Base-by-base conservation (phyloP, 345 rosid species). In the Lumnitzera littorea region DNA sequence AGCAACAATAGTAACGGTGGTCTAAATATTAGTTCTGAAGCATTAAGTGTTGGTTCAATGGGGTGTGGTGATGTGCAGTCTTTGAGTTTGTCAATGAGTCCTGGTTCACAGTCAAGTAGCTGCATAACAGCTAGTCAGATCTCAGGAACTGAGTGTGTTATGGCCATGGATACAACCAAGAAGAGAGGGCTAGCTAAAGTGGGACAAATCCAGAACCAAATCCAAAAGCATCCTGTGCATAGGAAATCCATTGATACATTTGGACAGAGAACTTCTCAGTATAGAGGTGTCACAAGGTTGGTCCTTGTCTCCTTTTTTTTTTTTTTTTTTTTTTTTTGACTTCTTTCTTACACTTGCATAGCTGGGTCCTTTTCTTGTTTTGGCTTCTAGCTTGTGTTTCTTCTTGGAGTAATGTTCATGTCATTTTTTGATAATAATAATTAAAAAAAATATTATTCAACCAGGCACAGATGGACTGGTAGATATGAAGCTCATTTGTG, bases 401-500 rank as follows among this genome's bases (percentile, higher is more conserved):
- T 9, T 56, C 2, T 23, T 53, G 41, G 11, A 36, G 43, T 47
- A 59, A 41, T 15, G 16, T 11, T n/a, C 15, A 51, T 41, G 16
- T 41, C 10, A 20, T 53, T 56, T 64, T 15, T 61, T 15, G 48
- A 54, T 47, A 27, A 12, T 24, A 25, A 20, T 20, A 20, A 20
- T 20, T 20, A 20, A 20, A 4, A 36, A 36, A 36, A 4, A 36
- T 0, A 36, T 36, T 27, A 27, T 27, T 1, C 31, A 0, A 9
- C 17, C 76, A 87, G 95, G 25, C 95, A 87, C 62, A 76, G 95
- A 66, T 87, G 95, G 95, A 87, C 95, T 2, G 95, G 95, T 51
- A 80, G 91, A 70, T 87, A 87, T 71, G 95, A 87, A 74, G 95
- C 95, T 48, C 95, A 87, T 77, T 81, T 87, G 1, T 87, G 95